phyloP scores from a whole-genome alignment of 2,329 filamentous ascomycete genomes.

The Diaporthe sp. region DNA sequence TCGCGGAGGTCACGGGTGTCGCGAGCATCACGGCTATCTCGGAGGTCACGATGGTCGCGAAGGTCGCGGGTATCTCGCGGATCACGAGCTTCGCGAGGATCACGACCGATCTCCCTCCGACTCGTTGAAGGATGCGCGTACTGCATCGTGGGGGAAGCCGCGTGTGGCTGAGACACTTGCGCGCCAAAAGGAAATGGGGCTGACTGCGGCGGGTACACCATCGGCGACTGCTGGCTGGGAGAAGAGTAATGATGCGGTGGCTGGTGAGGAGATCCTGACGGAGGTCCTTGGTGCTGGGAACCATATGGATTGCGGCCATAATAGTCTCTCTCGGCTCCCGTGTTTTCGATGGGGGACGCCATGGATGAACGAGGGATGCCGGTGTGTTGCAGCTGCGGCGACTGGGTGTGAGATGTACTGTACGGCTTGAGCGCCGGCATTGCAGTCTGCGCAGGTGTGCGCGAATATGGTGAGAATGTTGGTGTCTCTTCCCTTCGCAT shows the following conservation, averaged over 20 bases:
- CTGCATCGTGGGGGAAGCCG: constrained; percentile 66
- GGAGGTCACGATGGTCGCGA: constrained; percentile 30
- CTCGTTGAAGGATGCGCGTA: constrained; percentile 53
- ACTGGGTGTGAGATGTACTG: constrained; percentile 57
- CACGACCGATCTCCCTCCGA: constrained; percentile 4
- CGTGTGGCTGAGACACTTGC: constrained; percentile 58
- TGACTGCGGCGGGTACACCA: constrained; percentile 47
- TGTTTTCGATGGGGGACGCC: constrained; percentile 55
- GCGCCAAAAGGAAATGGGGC: constrained; percentile 62
- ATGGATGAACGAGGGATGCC: constrained; percentile 60
- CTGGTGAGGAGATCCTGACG: constrained; percentile 49
- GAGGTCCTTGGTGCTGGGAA: constrained; percentile 48
- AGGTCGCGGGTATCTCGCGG: background rate
- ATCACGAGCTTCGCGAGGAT: constrained; percentile 10
- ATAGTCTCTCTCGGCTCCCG: constrained; percentile 61
- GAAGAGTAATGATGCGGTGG: constrained; percentile 46
- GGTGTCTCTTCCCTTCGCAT: constrained; percentile 64
- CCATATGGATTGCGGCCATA: constrained; percentile 57
- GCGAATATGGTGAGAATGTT: constrained; percentile 62
- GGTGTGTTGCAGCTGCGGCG: constrained; percentile 64
- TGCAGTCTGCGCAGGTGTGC: constrained; percentile 56
- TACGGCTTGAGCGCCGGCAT: constrained; percentile 70
- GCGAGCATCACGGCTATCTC: constrained; percentile 57
- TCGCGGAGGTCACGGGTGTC: constrained; percentile 56
- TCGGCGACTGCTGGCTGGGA: constrained; percentile 44